A percentile compares a stretch with the other conserved stretches of the same genome.
phyloP scores from a whole-genome alignment of 2,329 filamentous ascomycete species.

The Phymatotrichopsis omnivora region DNA sequence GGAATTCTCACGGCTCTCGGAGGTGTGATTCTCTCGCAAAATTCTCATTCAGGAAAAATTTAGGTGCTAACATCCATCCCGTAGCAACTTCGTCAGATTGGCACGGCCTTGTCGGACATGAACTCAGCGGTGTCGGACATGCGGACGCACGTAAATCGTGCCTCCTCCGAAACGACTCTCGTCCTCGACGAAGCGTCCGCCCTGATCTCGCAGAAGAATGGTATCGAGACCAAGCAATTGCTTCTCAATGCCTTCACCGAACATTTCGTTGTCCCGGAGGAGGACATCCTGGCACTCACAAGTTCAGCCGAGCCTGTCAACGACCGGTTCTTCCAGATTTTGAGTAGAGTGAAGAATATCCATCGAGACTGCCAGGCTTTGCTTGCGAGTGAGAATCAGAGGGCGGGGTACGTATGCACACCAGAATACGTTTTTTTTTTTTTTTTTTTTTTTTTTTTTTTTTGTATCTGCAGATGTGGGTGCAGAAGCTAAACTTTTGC shows the following conservation, averaged over 20 bases:
- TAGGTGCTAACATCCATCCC: conserved; percentile 11
- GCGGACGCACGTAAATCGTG: conserved; percentile 63
- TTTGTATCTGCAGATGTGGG: too few relatives aligned
- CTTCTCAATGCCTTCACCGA: conserved; percentile 65
- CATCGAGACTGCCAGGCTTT: conserved; percentile 80
- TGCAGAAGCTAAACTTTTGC: too few relatives aligned
- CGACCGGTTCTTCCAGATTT: conserved; percentile 67
- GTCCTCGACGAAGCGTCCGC: conserved; percentile 66
- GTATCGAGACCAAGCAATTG: conserved; percentile 69
- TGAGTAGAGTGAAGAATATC: conserved; percentile 75
- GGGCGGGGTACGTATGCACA: conserved; percentile 35
- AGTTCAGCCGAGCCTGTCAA: conserved; percentile 73
- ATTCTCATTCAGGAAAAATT: conserved; percentile 4
- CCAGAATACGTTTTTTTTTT: too few relatives aligned
- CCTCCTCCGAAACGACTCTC: conserved; percentile 62
- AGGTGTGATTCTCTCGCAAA: conserved; percentile 46
- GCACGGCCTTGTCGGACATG: conserved; percentile 62
- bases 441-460: too few relatives aligned
- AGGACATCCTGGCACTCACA: conserved; percentile 65
- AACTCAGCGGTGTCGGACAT: conserved; percentile 74
- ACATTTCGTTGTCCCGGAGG: conserved; percentile 76
- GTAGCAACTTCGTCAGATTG: conserved; percentile 79
- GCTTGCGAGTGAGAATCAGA: conserved; percentile 81
- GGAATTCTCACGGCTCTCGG: conserved; percentile 81
- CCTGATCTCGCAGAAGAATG: conserved; percentile 60